A percentile compares a stretch with the other conserved stretches of the same genome.
Evolutionary conservation across 2,329 filamentous ascomycete genomes (phyloP).

Genomic region (Furcasterigmium furcatum): DNA sequence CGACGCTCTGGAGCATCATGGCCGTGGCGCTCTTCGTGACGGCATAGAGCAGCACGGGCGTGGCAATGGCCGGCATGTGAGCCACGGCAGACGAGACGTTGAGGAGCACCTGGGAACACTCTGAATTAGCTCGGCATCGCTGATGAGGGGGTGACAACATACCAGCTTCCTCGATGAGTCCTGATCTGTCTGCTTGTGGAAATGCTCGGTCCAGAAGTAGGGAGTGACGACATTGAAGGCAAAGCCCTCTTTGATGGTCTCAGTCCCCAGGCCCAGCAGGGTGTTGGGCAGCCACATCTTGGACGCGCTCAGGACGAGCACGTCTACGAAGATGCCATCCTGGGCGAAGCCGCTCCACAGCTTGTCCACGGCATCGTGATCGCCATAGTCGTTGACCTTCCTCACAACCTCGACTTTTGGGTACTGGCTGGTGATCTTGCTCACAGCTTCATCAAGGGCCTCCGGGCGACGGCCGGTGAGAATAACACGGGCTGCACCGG

Average conservation of each 20-base stretch:
- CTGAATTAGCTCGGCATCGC: no score
- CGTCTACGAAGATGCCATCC: slow-evolving; percentile 17
- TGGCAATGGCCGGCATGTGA: slow-evolving; percentile 20
- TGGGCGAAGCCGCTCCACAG: slow-evolving; percentile 7
- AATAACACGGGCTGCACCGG: slow-evolving; percentile 31
- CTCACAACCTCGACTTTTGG: neutral
- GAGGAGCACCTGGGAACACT: slow-evolving; percentile 28
- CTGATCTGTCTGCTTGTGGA: neutral
- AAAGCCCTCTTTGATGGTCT: slow-evolving; percentile 9
- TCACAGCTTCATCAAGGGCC: slow-evolving; percentile 23
- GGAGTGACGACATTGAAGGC: slow-evolving; percentile 6
- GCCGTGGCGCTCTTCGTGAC: slow-evolving; percentile 33
- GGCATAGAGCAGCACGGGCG: slow-evolving; percentile 23
- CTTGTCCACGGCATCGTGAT: neutral
- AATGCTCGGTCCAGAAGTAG: neutral
- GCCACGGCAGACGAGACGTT: slow-evolving; percentile 23
- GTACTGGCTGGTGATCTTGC: slow-evolving; percentile 12
- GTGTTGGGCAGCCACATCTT: neutral
- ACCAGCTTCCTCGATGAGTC: neutral
- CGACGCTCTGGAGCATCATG: slow-evolving; percentile 31
- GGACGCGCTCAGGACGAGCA: slow-evolving; percentile 21
- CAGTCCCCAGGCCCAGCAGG: slow-evolving; percentile 8
- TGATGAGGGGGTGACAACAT: neutral
- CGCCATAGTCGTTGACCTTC: neutral
- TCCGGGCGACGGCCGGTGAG: slow-evolving; percentile 31